These are phyloP conservation scores for Bretschneidera sinensis DNA, from an alignment of 345 rosid genomes.

Conservation along the genomic window DNA sequence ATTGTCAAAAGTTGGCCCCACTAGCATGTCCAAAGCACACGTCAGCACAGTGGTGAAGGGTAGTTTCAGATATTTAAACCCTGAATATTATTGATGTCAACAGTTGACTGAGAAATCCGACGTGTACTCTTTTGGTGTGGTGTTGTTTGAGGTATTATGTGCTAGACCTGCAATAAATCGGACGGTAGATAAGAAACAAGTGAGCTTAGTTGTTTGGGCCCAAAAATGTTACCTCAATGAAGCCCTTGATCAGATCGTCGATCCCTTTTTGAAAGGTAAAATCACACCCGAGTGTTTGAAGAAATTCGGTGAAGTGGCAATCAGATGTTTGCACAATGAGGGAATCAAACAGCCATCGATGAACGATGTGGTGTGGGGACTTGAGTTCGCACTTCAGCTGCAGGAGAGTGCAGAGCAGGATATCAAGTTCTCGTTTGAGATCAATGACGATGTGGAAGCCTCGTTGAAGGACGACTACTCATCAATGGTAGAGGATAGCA, in stretches of 20 bases:
- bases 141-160: slow-evolving; percentile 51
- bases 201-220: slow-evolving; percentile 39
- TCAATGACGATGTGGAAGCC: no score
- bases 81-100: slow-evolving; percentile 52
- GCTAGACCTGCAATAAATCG: slow-evolving; percentile 35
- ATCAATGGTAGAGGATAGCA: neutral
- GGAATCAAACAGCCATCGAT: slow-evolving; percentile 31
- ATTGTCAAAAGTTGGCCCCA: slow-evolving; percentile 37
- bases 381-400: slow-evolving; percentile 33
- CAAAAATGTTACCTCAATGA: slow-evolving; percentile 23
- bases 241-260: slow-evolving; percentile 33
- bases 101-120: slow-evolving; percentile 60
- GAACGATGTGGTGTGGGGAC: slow-evolving; percentile 38
- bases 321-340: slow-evolving; percentile 30
- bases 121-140: slow-evolving; percentile 66
- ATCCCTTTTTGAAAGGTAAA: slow-evolving; percentile 28
- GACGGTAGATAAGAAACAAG: slow-evolving; percentile 22
- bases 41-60: slow-evolving; percentile 54
- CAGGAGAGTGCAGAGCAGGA: slow-evolving; percentile 14
- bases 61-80: slow-evolving; percentile 53
- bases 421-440: no score
- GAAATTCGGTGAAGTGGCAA: slow-evolving; percentile 39
- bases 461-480: no score
- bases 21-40: slow-evolving; percentile 30
- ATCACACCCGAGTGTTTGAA: slow-evolving; percentile 29